A percentile compares a stretch with the other conserved stretches of the same genome.
These are phyloP conservation scores for Globisporangium middletonii DNA, from an alignment of 352 stramenopile species.

Conservation along the genomic window DNA sequence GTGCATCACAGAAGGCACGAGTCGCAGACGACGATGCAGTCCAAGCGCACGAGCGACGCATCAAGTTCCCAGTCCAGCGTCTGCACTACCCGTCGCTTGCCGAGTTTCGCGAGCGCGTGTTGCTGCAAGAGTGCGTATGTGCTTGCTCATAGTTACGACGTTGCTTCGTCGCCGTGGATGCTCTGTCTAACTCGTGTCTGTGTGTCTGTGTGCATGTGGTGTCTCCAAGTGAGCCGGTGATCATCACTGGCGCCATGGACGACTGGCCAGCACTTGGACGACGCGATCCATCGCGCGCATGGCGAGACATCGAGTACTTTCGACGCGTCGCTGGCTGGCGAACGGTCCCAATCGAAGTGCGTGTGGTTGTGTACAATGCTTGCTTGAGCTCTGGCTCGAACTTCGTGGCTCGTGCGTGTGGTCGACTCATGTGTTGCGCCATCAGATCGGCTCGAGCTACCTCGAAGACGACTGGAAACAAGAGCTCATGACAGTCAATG, in stretches of 20 bases:
- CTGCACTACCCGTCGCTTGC: conserved; percentile 54
- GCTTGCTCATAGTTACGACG: neutral
- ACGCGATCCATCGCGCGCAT: conserved; percentile 29
- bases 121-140: conserved; percentile 42
- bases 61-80: conserved; percentile 35
- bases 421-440: neutral
- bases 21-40: neutral
- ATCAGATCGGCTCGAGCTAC: conserved; percentile 72
- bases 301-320: conserved; percentile 66
- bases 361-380: neutral
- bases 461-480: conserved; percentile 74
- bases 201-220: neutral
- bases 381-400: neutral
- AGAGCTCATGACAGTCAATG: conserved; percentile 75
- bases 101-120: conserved; percentile 42
- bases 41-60: conserved; percentile 3
- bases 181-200: too few species aligned
- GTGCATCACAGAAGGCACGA: conserved; percentile 1
- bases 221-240: conserved; percentile 40
- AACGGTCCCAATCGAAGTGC: conserved; percentile 81
- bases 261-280: conserved; percentile 72
- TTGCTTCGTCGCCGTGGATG: too few species aligned
- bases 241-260: conserved; percentile 76
- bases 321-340: conserved; percentile 58
- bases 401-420: neutral